Base-by-base conservation (phyloP, 1,139 yeast genomes). In the Hemisphaericaspora xylanilytica region DNA sequence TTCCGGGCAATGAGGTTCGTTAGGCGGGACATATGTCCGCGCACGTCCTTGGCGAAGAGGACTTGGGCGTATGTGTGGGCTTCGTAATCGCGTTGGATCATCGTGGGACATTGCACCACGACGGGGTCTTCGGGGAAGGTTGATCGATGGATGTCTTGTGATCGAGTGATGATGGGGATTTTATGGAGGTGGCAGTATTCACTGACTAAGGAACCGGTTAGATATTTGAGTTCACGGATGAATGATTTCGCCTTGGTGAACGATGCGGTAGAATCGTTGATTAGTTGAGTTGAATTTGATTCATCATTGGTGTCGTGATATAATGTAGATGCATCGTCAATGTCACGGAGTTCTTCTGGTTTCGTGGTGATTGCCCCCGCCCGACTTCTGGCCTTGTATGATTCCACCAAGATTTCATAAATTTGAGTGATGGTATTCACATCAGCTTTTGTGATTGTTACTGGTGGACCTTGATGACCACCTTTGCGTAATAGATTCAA, bases 1-100 rank as follows among this genome's bases (percentile, higher is more conserved):
- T 63, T 64, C 30, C 53, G 50, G 2, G 70, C 70, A 20, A 67
- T 61, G 2, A 67, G 29, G 26, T 49, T 49, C 0, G 73, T 75
- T 8, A 64, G 52, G 21, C 52, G 36, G 0, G 75, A 67, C 1
- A 70, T 63, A 42, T 51, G 52, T 2, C 75, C 74, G 6, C 53
- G 28, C 1, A 53, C 44, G 47, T 70, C 73, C 40, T 70, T 51
- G 0, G 73, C 61, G 21, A 67, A 39, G 4, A 70, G 50, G 0
- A 73, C 60, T 38, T 70, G 74, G 37, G 51, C 55, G 43, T 58
- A 71, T 1, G 65, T 52, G 13, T 44, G 51, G 10, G 73, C 67
- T 33, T 60, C 58, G 39, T 51, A 70, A 16, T 60, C 51, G 1
- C 75, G 75, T 3, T 70, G 47, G 29, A 71, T 50, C 16, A 55